Evolutionary conservation across 441 rosid species (phyloP).

Genomic region (Arabidopsis hybrid): DNA sequence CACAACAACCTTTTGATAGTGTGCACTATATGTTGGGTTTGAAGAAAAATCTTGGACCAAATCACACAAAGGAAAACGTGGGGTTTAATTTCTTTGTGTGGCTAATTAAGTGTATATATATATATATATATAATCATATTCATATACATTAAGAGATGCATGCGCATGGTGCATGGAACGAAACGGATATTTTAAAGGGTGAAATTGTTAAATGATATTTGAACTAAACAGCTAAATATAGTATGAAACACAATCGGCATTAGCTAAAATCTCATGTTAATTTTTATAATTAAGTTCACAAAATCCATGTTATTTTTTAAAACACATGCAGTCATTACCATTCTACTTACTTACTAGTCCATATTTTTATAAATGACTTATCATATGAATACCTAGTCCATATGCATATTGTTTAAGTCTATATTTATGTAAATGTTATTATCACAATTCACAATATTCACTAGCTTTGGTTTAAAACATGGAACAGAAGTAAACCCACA

Average conservation of each 20-base stretch:
- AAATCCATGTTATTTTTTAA: no score
- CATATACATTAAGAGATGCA: slow-evolving; percentile 10
- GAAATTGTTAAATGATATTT: background rate
- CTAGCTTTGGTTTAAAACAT: background rate
- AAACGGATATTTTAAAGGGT: background rate
- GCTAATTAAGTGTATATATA: slow-evolving; percentile 8
- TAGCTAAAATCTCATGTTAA: background rate
- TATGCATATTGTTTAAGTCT: background rate
- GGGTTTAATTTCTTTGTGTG: slow-evolving; percentile 24
- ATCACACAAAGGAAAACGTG: slow-evolving; percentile 16
- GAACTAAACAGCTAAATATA: no score
- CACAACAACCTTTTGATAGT: background rate
- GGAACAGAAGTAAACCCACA: background rate
- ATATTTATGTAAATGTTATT: background rate
- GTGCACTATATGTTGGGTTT: slow-evolving; percentile 27
- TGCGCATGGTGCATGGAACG: background rate
- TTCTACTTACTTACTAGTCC: background rate
- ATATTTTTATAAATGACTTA: background rate
- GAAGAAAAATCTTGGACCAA: slow-evolving; percentile 24
- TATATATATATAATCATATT: background rate
- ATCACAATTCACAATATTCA: no score
- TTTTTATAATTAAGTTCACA: no score
- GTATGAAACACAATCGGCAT: no score
- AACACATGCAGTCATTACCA: background rate
- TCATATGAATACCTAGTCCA: background rate